Evolutionary conservation across 176 grass and related monocot genomes (phyloP).

Genomic region (Echinochloa phyllopogon): DNA sequence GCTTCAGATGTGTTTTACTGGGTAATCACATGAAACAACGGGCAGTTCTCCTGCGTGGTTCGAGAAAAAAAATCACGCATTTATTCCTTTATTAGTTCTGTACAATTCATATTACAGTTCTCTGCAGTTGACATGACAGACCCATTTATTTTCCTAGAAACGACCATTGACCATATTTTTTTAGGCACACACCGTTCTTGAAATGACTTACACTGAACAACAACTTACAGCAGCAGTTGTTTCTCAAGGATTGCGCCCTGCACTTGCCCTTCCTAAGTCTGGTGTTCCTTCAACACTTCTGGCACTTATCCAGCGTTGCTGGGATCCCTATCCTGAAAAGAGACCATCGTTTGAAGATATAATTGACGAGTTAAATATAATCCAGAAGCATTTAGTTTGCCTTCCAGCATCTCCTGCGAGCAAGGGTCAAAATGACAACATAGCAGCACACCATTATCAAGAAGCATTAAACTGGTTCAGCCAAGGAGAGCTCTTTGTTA

Average conservation of each 20-base stretch:
- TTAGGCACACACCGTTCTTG: conserved; percentile 96
- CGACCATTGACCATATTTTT: conserved; percentile 39
- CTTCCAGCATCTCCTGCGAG: conserved; percentile 31
- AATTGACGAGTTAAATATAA: conserved; percentile 54
- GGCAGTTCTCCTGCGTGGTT: too few relatives aligned
- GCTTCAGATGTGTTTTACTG: neutral
- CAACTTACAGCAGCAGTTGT: conserved; percentile 86
- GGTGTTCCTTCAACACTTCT: conserved; percentile 71
- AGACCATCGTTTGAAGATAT: conserved; percentile 87
- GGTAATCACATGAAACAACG: too few relatives aligned
- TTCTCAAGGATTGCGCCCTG: conserved; percentile 78
- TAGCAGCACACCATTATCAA: conserved; percentile 54
- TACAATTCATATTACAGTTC: neutral
- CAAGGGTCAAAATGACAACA: conserved; percentile 50
- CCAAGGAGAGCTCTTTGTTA: conserved; percentile 69
- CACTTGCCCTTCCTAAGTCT: conserved; percentile 64
- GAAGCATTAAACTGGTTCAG: conserved; percentile 80
- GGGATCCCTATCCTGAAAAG: conserved; percentile 74
- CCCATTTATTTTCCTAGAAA: conserved; percentile 11
- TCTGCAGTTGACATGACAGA: conserved; percentile 5
- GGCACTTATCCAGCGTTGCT: conserved; percentile 75
- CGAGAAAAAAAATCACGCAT: too few relatives aligned
- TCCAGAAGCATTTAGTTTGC: conserved; percentile 50
- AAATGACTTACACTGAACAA: conserved; percentile 98
- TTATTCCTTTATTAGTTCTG: neutral